Evolutionary conservation across 306 rosid genomes (phyloP).

Genomic region (Castanea mollissima): DNA sequence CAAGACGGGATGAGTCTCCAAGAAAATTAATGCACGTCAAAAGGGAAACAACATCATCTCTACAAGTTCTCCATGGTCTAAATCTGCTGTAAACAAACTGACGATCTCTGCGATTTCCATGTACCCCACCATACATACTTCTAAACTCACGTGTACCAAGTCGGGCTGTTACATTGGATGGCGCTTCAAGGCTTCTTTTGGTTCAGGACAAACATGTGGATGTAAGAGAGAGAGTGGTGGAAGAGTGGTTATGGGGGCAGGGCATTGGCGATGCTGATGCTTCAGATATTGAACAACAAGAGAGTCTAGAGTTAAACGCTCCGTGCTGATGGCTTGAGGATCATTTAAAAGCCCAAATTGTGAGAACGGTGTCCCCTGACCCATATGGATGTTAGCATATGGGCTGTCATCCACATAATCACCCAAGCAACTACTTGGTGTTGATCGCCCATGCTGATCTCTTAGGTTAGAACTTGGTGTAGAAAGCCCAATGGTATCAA

Average conservation of each 20-base stretch:
- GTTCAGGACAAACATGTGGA: constrained; percentile 97
- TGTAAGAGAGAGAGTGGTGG: constrained; percentile 92
- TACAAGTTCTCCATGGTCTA: constrained; percentile 95
- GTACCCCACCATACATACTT: constrained; percentile 80
- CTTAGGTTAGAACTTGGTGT: constrained; percentile 54
- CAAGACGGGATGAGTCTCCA: constrained; percentile 79
- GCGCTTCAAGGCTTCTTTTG: constrained; percentile 91
- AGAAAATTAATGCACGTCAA: constrained; percentile 88
- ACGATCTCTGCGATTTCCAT: constrained; percentile 92
- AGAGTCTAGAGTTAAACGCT: constrained; percentile 80
- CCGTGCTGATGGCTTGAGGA: constrained; percentile 64
- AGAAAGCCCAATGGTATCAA: constrained; percentile 55
- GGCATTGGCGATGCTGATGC: constrained; percentile 99
- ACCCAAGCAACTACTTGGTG: constrained; percentile 25
- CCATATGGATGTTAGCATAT: constrained; percentile 35
- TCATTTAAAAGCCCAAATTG: constrained; percentile 56
- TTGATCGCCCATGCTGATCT: constrained; percentile 53
- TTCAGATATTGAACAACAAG: constrained; percentile 90
- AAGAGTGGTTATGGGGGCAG: constrained; percentile 97
- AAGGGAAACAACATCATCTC: constrained; percentile 78
- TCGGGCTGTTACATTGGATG: constrained; percentile 83
- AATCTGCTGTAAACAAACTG: constrained; percentile 95
- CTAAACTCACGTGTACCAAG: constrained; percentile 90
- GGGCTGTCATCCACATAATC: constrained; percentile 70
- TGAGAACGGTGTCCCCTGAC: constrained; percentile 54